Base-by-base conservation (phyloP, 177 flowering plant genomes). In the Telopea speciosissima region DNA sequence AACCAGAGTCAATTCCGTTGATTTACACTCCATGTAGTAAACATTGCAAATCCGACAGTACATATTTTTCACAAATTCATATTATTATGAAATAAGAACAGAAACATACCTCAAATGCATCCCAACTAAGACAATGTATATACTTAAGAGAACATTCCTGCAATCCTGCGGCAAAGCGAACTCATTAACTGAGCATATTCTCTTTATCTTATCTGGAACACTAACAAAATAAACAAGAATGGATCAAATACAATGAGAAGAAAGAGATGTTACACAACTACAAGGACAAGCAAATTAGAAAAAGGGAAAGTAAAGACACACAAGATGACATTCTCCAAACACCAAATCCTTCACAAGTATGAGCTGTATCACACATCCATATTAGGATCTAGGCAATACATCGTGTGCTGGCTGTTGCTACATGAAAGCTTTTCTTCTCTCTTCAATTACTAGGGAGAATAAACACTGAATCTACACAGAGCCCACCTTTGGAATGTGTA, bases 381-480 rank as follows among this genome's bases (percentile, higher is more conserved):
- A 63, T 17, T 6, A 31, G 44, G 22, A 19, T 19, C 11, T 63
- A 4, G 19, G 21, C 42, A 31, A 63, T 21, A 63, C 42, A 28
- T 63, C 66, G 1, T n/a, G 19, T 28, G 42, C 23, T 28, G 66
- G 14, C 14, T 17, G 23, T 28, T 63, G 22, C 44, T 19, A 63
- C 42, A 21, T 63, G 44, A 63, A 19, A 63, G 25, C 9, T 42
- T 63, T 81, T 78, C 21, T 73, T 83, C 70, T 78, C 86, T 80
- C 74, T 85, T 78, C 90, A 62, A 70, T 85, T 77, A 72, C 87
- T 87, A n/a, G 99, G 99, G 62, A 86, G 76, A 64, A 96, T 96
- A 60, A 82, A 91, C 54, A 93, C 96, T 61, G 96, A 85, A 85
- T 96, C 99, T 60, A 96, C 88, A 80, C 99, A 76, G 4, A 64